Conservation (phyloP, 2,329 filamentous ascomycete genomes). For the Scedosporium boydii region DNA sequence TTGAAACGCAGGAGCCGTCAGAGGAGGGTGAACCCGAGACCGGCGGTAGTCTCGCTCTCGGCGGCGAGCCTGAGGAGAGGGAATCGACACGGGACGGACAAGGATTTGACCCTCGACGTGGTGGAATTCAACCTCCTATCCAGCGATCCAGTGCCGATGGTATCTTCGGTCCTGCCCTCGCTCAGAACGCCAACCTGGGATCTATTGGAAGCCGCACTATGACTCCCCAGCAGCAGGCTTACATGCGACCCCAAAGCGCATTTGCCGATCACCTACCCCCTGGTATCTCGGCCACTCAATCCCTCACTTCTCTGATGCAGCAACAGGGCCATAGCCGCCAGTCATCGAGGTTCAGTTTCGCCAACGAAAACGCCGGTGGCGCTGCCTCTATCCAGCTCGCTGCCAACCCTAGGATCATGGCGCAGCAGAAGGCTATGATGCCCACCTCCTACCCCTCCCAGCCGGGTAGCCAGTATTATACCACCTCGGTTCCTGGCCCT, state of each 20-base stretch:
- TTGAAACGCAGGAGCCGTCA: conserved; percentile 34
- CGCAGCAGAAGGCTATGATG: conserved; percentile 82
- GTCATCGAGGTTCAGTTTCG: conserved; percentile 79
- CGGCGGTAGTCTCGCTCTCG: conserved; percentile 75
- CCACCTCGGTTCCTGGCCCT: conserved; percentile 78
- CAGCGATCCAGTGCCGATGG: conserved; percentile 51
- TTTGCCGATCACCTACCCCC: conserved; percentile 52
- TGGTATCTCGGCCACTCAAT: conserved; percentile 40
- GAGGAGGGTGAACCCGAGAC: conserved; percentile 79
- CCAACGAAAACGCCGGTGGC: conserved; percentile 55
- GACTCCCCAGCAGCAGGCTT: conserved; percentile 69
- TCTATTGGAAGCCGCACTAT: conserved; percentile 59
- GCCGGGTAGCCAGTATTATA: conserved; percentile 64
- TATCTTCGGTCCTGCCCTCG: conserved; percentile 44
- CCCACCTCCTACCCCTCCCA: conserved; percentile 53
- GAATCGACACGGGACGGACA: conserved; percentile 44
- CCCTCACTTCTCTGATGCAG: conserved; percentile 40
- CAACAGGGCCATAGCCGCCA: conserved; percentile 67
- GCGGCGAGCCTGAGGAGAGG: conserved; percentile 83
- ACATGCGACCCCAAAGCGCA: conserved; percentile 54
- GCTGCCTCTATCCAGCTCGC: conserved; percentile 60
- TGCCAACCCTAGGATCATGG: conserved; percentile 73
- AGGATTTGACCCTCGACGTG: conserved; percentile 48
- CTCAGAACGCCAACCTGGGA: conserved; percentile 34
- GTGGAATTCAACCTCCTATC: conserved; percentile 67